Evolutionary conservation across 257 asterid species (phyloP), one percentile per base, ranked within the genome.

Genomic region (Scutellaria minor): DNA sequence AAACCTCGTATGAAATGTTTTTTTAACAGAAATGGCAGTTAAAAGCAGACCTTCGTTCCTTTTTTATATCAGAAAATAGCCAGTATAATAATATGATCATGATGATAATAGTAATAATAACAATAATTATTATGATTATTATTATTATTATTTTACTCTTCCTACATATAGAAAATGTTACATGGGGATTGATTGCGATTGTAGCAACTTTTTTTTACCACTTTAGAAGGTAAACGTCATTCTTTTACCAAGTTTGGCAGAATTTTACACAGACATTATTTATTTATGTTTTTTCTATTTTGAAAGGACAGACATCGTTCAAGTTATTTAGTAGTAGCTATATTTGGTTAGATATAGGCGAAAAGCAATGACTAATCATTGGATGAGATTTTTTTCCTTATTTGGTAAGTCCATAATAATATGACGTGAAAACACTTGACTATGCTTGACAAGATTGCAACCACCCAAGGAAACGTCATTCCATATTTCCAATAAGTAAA

Each of bases 371-470:
- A 53, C 54, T 9, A 3, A 5, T 20, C 73, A 18, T 69, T 68
- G 54, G 64, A 54, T 10, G 6, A 27, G 42, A 31, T 41, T 35
- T 27, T 54, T 53, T 41, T 57, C 20, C 73, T 46, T 3, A 44
- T 71, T 57, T 48, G 56, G 60, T 5, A 57, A 27, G 68, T 55
- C 57, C 1, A 52, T 18, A 24, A n/a, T 24, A 55, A 6, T 20
- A 40, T 27, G 60, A 66, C n/a, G 64, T 54, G 54, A 42, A 68
- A 18, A 40, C 56, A 69, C 39, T 6, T 39, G 42, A 22, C 51
- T 37, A 22, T 55, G 46, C 7, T 18, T 15, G 57, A 22, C 48
- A 44, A 35, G 65, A 57, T 9, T 51, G 50, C n/a, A n/a, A 31
- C 4, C 5, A 31, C 37, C 37, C 37, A 31, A 31, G 37, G 37